phyloP scores from a whole-genome alignment of 2,329 filamentous ascomycete species.

The Cladophialophora chaetospira region DNA sequence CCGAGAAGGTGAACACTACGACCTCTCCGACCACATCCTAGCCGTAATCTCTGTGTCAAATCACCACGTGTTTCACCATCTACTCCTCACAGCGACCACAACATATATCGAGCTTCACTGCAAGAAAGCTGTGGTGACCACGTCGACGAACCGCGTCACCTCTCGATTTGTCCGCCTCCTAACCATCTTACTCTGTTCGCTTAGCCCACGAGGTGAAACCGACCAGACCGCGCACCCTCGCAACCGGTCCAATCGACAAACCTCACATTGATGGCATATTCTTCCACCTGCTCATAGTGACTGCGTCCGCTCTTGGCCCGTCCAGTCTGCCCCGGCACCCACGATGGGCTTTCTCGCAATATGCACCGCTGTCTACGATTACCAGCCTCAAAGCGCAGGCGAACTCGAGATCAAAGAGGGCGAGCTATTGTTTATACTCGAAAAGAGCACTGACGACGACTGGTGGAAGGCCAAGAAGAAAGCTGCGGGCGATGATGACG shows the following conservation, averaged over 20 bases:
- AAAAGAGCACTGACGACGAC: slow-evolving; percentile 75
- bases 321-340: slow-evolving; percentile 15
- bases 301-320: not conserved
- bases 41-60: not conserved
- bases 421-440: slow-evolving; percentile 83
- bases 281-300: slow-evolving; percentile 7
- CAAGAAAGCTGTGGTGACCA: too few species aligned
- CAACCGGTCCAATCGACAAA: not conserved
- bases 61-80: slow-evolving; percentile 2
- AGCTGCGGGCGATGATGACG: slow-evolving; percentile 78
- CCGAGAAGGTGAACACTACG: not conserved
- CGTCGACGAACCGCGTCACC: not conserved
- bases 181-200: slow-evolving; percentile 19
- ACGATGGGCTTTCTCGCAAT: slow-evolving; percentile 89
- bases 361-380: slow-evolving; percentile 90
- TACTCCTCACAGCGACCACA: not conserved
- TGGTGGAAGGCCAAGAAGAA: slow-evolving; percentile 99
- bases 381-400: slow-evolving; percentile 79
- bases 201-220: slow-evolving; percentile 11
- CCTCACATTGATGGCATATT: slow-evolving; percentile 23
- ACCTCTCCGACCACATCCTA: not conserved
- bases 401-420: slow-evolving; percentile 85
- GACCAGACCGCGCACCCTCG: slow-evolving; percentile 1
- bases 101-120: too few species aligned
- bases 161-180: not conserved